Conservation (phyloP, 2,329 filamentous ascomycete species). For the Microsporum audouinii region DNA sequence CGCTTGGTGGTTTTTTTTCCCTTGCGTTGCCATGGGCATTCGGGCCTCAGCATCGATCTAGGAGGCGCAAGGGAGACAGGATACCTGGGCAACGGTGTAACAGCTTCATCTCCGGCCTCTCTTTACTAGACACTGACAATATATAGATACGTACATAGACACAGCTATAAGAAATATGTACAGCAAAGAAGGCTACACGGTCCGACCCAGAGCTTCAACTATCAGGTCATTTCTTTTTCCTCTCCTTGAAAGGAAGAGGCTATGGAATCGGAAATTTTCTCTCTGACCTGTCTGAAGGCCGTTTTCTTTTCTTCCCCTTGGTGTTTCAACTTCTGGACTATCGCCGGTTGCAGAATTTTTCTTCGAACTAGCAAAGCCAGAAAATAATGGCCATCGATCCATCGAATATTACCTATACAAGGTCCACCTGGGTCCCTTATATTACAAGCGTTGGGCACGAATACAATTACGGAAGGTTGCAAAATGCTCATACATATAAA, state of each 20-base stretch:
- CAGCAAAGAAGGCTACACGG: not conserved
- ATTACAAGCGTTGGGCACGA: not conserved
- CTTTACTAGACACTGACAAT: too few species aligned
- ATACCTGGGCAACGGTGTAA: not conserved
- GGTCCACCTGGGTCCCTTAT: not conserved
- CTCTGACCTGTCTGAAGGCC: not conserved
- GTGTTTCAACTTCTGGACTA: not conserved
- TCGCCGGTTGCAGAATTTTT: not conserved
- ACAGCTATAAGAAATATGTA: too few species aligned
- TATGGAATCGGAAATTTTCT: not conserved
- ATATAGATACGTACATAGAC: too few species aligned
- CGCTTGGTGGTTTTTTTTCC: not conserved
- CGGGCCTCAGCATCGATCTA: not conserved
- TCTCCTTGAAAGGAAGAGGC: too few species aligned
- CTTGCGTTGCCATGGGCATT: not conserved
- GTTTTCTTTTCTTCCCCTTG: not conserved
- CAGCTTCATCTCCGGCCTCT: not conserved
- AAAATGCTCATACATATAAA: not conserved
- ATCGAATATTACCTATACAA: not conserved
- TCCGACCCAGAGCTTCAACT: not conserved
- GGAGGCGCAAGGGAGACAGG: not conserved
- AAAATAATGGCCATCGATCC: not conserved
- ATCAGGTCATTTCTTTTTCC: not conserved
- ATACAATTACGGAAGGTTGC: not conserved
- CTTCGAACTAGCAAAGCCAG: not conserved